A percentile compares a stretch with the other conserved stretches of the same genome.
Conservation (phyloP, 2,329 filamentous ascomycete genomes). For the Didymella exigua region DNA sequence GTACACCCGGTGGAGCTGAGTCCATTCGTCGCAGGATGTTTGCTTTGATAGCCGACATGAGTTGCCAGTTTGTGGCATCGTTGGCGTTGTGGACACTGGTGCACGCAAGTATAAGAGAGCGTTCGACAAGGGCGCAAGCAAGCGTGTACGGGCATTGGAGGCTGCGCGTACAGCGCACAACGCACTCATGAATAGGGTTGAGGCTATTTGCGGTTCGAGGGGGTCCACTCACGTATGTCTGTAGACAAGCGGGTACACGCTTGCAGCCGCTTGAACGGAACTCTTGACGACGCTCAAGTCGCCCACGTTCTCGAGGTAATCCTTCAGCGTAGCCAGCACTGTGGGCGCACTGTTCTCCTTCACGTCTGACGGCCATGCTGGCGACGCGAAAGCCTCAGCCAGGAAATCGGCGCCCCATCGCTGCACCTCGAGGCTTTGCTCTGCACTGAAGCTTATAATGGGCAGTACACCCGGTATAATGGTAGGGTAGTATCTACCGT, state of each 20-base stretch:
- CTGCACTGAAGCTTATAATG: constrained; percentile 77
- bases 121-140: constrained; percentile 28
- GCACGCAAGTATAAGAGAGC: constrained; percentile 43
- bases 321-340: constrained; percentile 74
- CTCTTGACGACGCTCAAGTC: constrained; percentile 83
- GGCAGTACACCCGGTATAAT: constrained; percentile 93
- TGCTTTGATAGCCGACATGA: constrained; percentile 86
- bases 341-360: constrained; percentile 80
- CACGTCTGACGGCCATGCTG: constrained; percentile 74
- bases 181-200: constrained; percentile 21
- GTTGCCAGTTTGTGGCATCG: constrained; percentile 82
- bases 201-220: constrained; percentile 29
- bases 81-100: constrained; percentile 83
- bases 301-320: constrained; percentile 61
- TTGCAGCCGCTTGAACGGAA: constrained; percentile 85
- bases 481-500: constrained; percentile 86
- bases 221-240: constrained; percentile 82
- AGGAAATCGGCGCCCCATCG: constrained; percentile 97
- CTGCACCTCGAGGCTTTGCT: constrained; percentile 72
- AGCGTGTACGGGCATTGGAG: constrained; percentile 21
- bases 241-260: constrained; percentile 90
- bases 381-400: constrained; percentile 92
- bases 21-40: constrained; percentile 91
- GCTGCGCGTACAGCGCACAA: constrained; percentile 21
- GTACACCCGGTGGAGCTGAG: constrained; percentile 72